Percentiles rank a stretch among this genome's conserved stretches.
These are phyloP conservation scores for Omphalotus guepiniiformis DNA, from an alignment of 768 basidiomycete genomes.

Conservation along the genomic window DNA sequence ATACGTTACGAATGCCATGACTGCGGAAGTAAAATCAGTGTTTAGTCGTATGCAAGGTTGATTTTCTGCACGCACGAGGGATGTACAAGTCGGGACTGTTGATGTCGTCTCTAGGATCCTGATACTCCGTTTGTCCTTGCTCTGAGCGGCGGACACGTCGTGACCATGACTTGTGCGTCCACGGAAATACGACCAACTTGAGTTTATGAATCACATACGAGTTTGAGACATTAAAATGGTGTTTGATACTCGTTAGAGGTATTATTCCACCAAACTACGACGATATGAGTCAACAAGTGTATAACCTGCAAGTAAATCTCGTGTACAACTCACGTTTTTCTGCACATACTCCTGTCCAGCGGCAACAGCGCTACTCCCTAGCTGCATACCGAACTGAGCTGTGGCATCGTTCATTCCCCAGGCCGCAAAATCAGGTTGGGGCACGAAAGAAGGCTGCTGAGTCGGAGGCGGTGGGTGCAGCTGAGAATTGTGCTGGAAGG, in stretches of 20 bases:
- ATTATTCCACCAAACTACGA: conserved; percentile 75
- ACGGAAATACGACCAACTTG: conserved; percentile 87
- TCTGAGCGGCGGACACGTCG: conserved; percentile 65
- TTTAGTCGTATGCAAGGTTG: background rate
- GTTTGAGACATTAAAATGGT: conserved; percentile 95
- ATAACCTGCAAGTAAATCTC: background rate
- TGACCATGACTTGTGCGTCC: conserved; percentile 88
- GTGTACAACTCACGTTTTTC: conserved; percentile 65
- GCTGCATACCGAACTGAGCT: conserved; percentile 93
- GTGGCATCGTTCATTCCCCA: conserved; percentile 93
- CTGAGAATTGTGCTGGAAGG: conserved; percentile 43
- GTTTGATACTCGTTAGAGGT: conserved; percentile 73
- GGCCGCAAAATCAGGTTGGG: conserved; percentile 51
- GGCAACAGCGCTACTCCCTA: conserved; percentile 85
- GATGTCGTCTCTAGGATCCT: conserved; percentile 88
- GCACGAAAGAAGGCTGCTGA: conserved; percentile 22
- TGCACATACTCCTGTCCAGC: conserved; percentile 96
- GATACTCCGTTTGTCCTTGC: conserved; percentile 70
- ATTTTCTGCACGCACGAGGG: conserved; percentile 51
- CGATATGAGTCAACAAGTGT: conserved; percentile 10
- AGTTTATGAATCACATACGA: conserved; percentile 92
- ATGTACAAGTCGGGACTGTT: conserved; percentile 98
- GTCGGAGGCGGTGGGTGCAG: conserved; percentile 26
- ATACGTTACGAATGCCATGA: conserved; percentile 96
- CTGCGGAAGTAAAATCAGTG: conserved; percentile 30